phyloP scores from a whole-genome alignment of 192 early-diverging fungal species.

The Diversispora eburnea region DNA sequence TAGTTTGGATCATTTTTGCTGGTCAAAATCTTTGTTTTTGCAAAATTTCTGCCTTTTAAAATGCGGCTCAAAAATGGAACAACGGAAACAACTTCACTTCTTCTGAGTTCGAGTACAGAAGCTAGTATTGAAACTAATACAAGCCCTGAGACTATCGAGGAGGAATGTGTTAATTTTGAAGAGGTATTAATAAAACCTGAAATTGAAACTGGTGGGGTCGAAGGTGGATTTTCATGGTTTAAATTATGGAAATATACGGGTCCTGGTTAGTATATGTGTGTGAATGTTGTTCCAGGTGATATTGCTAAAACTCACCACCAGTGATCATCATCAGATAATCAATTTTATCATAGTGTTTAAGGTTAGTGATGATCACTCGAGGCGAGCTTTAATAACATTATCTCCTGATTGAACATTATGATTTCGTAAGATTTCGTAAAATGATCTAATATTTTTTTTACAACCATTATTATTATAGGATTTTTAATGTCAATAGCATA shows the following conservation, averaged over 20 bases:
- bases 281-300: no score
- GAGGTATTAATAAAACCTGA: constrained; percentile 22
- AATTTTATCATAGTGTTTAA: neutral
- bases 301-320: neutral
- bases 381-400: no score
- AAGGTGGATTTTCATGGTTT: constrained; percentile 51
- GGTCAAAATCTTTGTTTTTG: no score
- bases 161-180: neutral
- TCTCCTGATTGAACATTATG: neutral
- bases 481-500: constrained; percentile 58
- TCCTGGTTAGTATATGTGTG: constrained; percentile 43
- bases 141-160: no score
- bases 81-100: no score
- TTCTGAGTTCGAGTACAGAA: no score
- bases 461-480: constrained; percentile 27
- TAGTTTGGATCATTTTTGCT: no score
- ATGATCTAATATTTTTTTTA: neutral
- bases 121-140: no score
- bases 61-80: no score
- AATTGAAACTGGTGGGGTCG: constrained; percentile 50
- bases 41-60: no score
- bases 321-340: neutral
- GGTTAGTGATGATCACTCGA: neutral
- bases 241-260: constrained; percentile 64
- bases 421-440: neutral